Base-by-base conservation (phyloP, 371 early-diverging fungal genomes). In the Mortierella sp. region DNA sequence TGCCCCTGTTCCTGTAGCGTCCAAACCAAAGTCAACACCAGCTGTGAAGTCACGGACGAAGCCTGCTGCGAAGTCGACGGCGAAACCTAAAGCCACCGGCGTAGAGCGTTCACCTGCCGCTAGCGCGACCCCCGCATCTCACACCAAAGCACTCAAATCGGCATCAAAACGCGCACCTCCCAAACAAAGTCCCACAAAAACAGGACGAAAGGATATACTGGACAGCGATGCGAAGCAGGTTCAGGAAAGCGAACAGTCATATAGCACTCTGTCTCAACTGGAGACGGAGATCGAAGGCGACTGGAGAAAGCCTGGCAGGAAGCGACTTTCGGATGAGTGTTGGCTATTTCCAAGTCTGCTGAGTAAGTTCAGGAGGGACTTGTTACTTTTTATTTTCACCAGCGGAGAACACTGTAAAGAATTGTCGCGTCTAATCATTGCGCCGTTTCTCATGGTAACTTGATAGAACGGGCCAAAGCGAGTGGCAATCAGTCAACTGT, bases 391-490 rank as follows among this genome's bases (percentile, higher is more conserved):
- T 18, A 18, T 24, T 24, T 3, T 6, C 24, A 24, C 24, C 24
- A 24, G 2, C 11, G 38, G 3, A 24, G 24, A 21, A 24, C 8
- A 18, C 41, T 3, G 35, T 41, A 41, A 63, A 18, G 18, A 18
- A 63, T 14, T 4, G 21, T 35, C 18, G 6, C 6, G 35, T 35
- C 65, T 63, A 35, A 63, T 18, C 65, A 16, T 18, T 18, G 41
- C 41, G 41, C 41, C 32, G 10, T 14, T 32, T 38, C 18, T 41
- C 21, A 8, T 24, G 10, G 27, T 46, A 7, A 12, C 1, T 54
- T 41, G 24, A 63, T 72, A 81, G 81, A 81, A 41, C 24, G 35
- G 35, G 27, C 29, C 44, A 75, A 56, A 12, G 32, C 38, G 2
- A 10, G 4, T 14, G n/a, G 16, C 41, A 49, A 54, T 4, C 21